These are phyloP conservation scores for Heterococcus sp. DNA, from an alignment of 108 stramenopile genomes.

Conservation along the genomic window DNA sequence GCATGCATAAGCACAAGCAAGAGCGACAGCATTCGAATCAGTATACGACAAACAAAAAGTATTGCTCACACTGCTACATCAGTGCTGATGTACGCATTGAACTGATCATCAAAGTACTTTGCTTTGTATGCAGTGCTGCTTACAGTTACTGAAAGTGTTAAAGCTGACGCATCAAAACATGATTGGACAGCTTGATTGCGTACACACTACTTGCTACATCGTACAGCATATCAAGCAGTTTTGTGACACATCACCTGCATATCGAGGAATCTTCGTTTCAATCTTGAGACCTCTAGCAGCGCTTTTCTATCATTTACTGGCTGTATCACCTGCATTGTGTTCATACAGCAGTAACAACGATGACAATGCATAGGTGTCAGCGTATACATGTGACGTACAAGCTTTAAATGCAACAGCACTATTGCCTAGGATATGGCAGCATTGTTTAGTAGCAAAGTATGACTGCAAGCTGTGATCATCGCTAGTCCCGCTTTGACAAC, in stretches of 20 bases:
- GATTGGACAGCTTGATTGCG: neutral
- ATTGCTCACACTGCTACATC: neutral
- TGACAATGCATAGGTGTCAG: neutral
- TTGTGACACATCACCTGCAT: neutral
- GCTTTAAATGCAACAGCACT: neutral
- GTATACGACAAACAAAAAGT: neutral
- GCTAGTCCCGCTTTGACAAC: neutral
- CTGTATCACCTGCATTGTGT: slow-evolving; percentile 4
- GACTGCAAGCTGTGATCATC: neutral
- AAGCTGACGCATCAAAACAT: too few species aligned
- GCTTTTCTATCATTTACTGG: slow-evolving; percentile 3
- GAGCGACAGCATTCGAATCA: neutral
- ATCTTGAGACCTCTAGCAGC: neutral
- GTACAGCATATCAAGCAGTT: neutral
- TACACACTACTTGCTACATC: neutral
- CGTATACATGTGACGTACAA: neutral
- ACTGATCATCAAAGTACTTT: neutral
- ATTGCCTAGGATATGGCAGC: neutral
- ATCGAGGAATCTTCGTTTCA: slow-evolving; percentile 36
- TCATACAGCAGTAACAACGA: too few species aligned
- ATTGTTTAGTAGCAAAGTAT: neutral
- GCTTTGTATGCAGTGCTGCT: neutral
- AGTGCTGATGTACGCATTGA: neutral
- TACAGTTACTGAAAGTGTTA: too few species aligned
- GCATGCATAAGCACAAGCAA: neutral